Evolutionary conservation across 2,329 filamentous ascomycete genomes (phyloP).

Genomic region (Arthrinium phaeospermum): DNA sequence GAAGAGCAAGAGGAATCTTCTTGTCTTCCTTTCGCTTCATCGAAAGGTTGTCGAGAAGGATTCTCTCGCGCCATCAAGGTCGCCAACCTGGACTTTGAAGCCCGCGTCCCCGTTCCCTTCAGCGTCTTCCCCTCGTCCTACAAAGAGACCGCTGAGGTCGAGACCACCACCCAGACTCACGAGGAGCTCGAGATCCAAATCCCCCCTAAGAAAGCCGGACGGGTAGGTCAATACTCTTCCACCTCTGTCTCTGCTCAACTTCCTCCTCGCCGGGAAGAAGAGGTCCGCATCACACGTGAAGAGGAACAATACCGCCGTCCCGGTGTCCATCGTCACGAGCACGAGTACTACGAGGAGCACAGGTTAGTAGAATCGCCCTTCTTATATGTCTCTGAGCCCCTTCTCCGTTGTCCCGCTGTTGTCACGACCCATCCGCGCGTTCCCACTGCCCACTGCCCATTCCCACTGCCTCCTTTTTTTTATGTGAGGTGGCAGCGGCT

Average conservation of each 20-base stretch:
- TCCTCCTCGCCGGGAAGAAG: conserved; percentile 76
- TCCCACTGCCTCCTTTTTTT: not conserved
- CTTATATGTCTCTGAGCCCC: not conserved
- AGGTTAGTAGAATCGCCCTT: conserved; percentile 50
- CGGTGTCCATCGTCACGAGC: conserved; percentile 61
- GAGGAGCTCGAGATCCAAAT: conserved; percentile 89
- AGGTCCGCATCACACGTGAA: conserved; percentile 81
- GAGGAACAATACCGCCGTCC: conserved; percentile 78
- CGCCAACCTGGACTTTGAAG: conserved; percentile 99
- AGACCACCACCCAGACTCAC: conserved; percentile 61
- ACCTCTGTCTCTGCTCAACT: conserved; percentile 63
- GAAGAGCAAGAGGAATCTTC: conserved; percentile 70
- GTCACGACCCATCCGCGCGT: not conserved
- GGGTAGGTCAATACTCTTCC: conserved; percentile 92
- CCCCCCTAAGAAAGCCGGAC: conserved; percentile 80
- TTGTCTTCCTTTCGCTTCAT: conserved; percentile 66
- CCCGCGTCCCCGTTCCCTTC: conserved; percentile 98
- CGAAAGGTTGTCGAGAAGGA: conserved; percentile 53
- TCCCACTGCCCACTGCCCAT: not conserved
- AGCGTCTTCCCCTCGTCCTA: conserved; percentile 99
- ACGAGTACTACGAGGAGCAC: conserved; percentile 56
- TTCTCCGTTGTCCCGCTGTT: not conserved
- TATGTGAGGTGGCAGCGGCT: not conserved
- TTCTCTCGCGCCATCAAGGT: conserved; percentile 64
- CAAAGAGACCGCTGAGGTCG: conserved; percentile 67